phyloP scores from a whole-genome alignment of 176 grass and related monocot species.

The Avena sativa region DNA sequence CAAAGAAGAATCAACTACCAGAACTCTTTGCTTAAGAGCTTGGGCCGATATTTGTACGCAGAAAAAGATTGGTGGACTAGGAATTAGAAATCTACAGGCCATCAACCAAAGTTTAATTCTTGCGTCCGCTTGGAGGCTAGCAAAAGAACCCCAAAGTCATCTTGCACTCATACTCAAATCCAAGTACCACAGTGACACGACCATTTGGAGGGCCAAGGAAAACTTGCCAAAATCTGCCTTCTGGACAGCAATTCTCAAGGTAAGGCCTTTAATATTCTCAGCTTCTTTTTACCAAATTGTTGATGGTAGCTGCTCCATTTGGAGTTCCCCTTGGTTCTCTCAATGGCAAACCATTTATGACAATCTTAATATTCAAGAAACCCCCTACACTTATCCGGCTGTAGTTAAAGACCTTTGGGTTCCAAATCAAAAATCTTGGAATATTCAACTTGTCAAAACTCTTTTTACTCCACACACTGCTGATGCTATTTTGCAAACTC shows the following conservation, averaged over 20 bases:
- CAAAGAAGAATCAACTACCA: neutral
- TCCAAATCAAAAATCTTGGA: neutral
- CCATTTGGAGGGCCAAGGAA: neutral
- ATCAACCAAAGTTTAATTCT: neutral
- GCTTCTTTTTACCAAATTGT: too few species aligned
- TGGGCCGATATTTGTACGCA: neutral
- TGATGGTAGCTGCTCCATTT: too few species aligned
- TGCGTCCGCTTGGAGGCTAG: neutral
- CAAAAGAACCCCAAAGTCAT: neutral
- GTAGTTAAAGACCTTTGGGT: neutral
- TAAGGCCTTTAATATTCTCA: too few species aligned
- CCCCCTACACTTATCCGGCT: neutral
- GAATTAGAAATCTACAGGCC: neutral
- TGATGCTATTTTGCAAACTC: too few species aligned
- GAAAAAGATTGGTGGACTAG: neutral
- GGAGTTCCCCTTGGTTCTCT: neutral
- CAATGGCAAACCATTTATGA: neutral
- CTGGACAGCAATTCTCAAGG: too few species aligned
- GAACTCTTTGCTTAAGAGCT: neutral
- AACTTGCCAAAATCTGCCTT: too few species aligned
- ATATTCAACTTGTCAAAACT: neutral
- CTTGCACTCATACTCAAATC: neutral
- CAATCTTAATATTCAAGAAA: neutral
- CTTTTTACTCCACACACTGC: too few species aligned
- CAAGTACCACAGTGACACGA: neutral